These are phyloP conservation scores for Endothia cerciana DNA, from an alignment of 2,329 filamentous ascomycete species.

Conservation along the genomic window DNA sequence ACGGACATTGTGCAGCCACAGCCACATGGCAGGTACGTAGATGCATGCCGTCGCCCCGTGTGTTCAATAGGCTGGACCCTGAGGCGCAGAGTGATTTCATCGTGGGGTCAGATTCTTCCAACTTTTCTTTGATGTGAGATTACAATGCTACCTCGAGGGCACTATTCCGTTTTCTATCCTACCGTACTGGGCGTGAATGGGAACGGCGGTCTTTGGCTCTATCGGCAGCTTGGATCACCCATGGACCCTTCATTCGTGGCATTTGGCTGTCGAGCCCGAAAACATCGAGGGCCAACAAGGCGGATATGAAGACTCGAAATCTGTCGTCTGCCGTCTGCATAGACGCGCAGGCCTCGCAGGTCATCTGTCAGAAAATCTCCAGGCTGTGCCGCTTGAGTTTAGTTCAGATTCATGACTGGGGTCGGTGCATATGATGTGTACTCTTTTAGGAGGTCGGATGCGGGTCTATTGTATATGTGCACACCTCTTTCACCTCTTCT, in stretches of 20 bases:
- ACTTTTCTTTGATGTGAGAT: conserved; percentile 10
- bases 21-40: not conserved
- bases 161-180: conserved; percentile 11
- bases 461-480: not conserved
- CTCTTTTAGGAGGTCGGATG: not conserved
- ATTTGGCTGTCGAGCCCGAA: not conserved
- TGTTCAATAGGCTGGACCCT: not conserved
- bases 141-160: conserved; percentile 9
- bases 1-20: conserved; percentile 8
- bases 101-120: conserved; percentile 1
- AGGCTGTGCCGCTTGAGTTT: conserved; percentile 5
- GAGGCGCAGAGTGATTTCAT: conserved; percentile 6
- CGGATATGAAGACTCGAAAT: not conserved
- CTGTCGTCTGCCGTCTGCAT: not conserved
- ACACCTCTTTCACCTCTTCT: not conserved
- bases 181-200: not conserved
- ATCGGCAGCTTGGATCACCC: not conserved
- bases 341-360: not conserved
- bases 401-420: conserved; percentile 4
- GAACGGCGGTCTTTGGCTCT: not conserved
- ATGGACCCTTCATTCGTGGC: not conserved
- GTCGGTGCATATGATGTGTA: not conserved
- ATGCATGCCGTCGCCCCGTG: no score
- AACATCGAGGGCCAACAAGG: no score
- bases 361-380: conserved; percentile 4